A percentile compares a stretch with the other conserved stretches of the same genome.
phyloP scores from a whole-genome alignment of 108 stramenopile species.

The Thalassiosira profunda region DNA sequence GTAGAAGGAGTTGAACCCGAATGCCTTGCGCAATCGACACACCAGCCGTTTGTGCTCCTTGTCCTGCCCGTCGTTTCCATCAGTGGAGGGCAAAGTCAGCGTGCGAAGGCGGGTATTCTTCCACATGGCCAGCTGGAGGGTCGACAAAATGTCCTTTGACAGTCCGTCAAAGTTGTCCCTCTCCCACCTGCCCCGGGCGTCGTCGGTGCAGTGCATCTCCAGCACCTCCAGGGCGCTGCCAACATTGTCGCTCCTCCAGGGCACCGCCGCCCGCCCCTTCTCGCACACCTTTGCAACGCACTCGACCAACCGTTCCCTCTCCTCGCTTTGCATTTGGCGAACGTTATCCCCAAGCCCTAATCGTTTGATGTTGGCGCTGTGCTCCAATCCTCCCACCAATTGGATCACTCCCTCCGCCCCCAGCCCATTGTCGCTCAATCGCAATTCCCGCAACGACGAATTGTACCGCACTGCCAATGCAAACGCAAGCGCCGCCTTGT shows the following conservation, averaged over 20 bases:
- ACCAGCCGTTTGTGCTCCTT: neutral
- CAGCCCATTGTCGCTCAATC: conserved; percentile 13
- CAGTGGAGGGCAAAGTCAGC: conserved; percentile 6
- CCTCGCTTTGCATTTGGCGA: neutral
- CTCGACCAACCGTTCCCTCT: neutral
- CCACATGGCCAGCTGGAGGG: too few species aligned
- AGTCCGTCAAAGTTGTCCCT: too few species aligned
- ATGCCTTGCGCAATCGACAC: neutral
- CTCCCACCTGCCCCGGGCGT: too few species aligned
- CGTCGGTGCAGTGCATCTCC: conserved; percentile 4
- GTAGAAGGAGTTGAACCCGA: conserved; percentile 23
- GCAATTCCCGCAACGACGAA: conserved; percentile 3
- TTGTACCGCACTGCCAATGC: conserved; percentile 7
- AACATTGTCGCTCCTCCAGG: neutral
- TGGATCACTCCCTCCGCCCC: neutral
- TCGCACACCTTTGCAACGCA: neutral
- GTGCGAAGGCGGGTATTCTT: conserved; percentile 9
- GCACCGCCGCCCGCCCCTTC: neutral
- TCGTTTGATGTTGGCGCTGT: neutral
- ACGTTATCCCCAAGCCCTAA: conserved; percentile 4
- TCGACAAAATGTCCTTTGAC: too few species aligned
- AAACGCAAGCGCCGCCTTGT: conserved; percentile 12
- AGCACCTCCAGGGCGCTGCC: conserved; percentile 9
- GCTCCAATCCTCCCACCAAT: neutral
- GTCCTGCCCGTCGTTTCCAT: neutral